Conservation (phyloP, 495 filamentous ascomycete genomes). For the Chlorociboria aeruginascens region DNA sequence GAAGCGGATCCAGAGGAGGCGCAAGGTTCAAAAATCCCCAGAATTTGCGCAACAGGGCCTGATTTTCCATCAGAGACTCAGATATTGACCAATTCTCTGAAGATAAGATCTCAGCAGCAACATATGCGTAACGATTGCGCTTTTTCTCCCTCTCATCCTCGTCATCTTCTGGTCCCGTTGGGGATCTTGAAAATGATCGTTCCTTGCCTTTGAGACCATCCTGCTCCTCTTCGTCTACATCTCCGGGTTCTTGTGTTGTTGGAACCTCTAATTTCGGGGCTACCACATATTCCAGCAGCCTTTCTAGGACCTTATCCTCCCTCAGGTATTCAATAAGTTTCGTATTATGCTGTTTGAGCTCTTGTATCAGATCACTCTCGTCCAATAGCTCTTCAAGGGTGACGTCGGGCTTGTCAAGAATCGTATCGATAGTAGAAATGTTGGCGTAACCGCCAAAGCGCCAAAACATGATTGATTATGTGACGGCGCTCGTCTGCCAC, state of each 20-base stretch:
- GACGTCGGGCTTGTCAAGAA: constrained; percentile 91
- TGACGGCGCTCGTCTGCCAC: constrained; percentile 26
- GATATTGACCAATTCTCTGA: constrained; percentile 95
- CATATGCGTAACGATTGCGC: constrained; percentile 79
- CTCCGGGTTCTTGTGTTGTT: constrained; percentile 40
- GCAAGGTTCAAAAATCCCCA: constrained; percentile 80
- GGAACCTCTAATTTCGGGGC: constrained; percentile 55
- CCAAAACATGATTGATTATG: constrained; percentile 82
- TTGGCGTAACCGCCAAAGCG: constrained; percentile 96
- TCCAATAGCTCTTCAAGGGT: constrained; percentile 92
- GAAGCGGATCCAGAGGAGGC: constrained; percentile 75
- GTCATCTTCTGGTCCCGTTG: constrained; percentile 38
- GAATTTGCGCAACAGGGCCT: constrained; percentile 62
- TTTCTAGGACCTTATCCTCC: constrained; percentile 75
- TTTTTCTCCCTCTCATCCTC: constrained; percentile 74
- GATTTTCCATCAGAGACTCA: constrained; percentile 82
- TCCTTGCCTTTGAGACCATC: constrained; percentile 34
- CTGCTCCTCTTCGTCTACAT: constrained; percentile 29
- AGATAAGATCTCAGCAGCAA: constrained; percentile 85
- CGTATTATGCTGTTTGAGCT: constrained; percentile 94
- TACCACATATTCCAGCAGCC: constrained; percentile 81
- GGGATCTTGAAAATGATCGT: constrained; percentile 33
- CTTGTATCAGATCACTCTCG: constrained; percentile 90
- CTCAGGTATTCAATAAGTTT: constrained; percentile 95
- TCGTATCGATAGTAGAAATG: constrained; percentile 88